Conservation (phyloP, 192 early-diverging fungal genomes). For the Backusella circina region DNA sequence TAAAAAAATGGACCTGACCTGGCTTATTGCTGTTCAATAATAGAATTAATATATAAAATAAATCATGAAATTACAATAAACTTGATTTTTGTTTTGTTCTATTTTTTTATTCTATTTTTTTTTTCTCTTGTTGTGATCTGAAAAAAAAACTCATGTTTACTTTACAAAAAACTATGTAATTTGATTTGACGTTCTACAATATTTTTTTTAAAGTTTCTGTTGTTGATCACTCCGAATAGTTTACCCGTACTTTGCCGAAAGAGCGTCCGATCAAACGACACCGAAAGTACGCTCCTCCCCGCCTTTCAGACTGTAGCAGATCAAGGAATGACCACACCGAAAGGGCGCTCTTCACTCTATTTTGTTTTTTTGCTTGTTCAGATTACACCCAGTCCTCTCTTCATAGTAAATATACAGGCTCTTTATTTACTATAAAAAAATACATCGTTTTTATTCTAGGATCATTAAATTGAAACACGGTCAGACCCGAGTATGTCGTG, state of each 20-base stretch:
- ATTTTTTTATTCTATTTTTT: neutral
- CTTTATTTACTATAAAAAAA: no score
- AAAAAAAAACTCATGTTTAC: no score
- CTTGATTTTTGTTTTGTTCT: neutral
- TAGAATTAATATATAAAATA: no score
- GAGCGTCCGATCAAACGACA: neutral
- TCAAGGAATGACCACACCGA: neutral
- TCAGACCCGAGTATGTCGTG: no score
- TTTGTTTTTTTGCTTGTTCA: no score
- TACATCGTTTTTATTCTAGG: no score
- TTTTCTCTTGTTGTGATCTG: neutral
- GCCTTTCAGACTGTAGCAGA: no score
- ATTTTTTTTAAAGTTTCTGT: neutral
- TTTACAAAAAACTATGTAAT: neutral
- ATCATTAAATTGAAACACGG: no score
- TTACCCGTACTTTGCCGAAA: neutral
- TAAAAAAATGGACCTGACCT: no score
- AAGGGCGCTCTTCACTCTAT: neutral
- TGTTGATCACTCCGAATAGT: neutral
- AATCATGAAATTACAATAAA: neutral
- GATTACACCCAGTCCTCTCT: no score
- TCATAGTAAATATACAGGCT: no score
- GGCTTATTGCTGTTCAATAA: no score
- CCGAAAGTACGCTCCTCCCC: neutral
- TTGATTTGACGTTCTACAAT: neutral